phyloP scores from a whole-genome alignment of 768 basidiomycete species.

The Kwoniella sp. region DNA sequence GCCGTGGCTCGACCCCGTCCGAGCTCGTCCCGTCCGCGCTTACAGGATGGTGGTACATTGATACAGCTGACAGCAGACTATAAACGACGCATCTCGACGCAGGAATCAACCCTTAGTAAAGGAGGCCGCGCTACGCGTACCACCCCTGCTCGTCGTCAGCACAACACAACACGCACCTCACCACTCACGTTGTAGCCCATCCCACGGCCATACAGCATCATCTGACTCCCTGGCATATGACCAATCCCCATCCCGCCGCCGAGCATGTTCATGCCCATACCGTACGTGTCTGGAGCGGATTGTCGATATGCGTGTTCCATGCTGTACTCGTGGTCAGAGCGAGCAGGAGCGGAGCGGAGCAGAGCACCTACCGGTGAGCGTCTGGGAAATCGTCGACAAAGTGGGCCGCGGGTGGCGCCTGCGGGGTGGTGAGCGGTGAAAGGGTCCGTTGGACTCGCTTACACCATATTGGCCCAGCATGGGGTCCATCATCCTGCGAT shows the following conservation, averaged over 20 bases:
- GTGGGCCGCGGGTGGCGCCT: constrained; percentile 40
- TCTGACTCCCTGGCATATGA: constrained; percentile 37
- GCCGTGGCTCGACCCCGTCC: constrained; percentile 2
- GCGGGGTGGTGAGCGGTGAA: not conserved
- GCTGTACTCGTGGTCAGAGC: constrained; percentile 2
- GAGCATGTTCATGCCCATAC: constrained; percentile 29
- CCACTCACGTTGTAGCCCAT: constrained; percentile 20
- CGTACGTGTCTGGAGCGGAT: constrained; percentile 39
- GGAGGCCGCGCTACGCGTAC: not conserved
- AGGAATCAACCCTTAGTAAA: too few relatives aligned
- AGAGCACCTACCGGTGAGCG: constrained; percentile 35
- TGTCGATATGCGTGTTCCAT: constrained; percentile 43
- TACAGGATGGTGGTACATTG: not conserved
- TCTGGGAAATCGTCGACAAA: constrained; percentile 39
- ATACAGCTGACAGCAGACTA: too few relatives aligned
- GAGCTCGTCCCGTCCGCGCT: not conserved
- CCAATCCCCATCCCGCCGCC: constrained; percentile 39
- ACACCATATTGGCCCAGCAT: constrained; percentile 29
- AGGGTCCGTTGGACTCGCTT: constrained; percentile 3
- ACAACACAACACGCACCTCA: not conserved
- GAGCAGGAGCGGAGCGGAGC: not conserved
- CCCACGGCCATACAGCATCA: constrained; percentile 37
- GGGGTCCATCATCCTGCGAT: constrained; percentile 23
- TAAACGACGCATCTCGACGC: too few relatives aligned
- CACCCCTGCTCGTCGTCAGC: not conserved